phyloP scores from a whole-genome alignment of 257 asterid species.

The Rhazya stricta region DNA sequence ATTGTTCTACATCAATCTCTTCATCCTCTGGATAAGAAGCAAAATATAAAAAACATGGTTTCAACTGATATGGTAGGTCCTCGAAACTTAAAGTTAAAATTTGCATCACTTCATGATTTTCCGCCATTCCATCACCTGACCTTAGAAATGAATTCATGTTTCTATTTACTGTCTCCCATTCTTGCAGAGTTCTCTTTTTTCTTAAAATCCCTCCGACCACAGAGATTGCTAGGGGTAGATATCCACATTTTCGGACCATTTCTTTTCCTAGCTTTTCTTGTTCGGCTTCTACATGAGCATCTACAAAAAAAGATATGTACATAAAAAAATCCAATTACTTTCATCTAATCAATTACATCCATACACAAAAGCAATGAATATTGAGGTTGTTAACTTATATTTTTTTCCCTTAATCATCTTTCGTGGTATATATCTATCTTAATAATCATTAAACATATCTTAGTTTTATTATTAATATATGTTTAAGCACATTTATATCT shows the following conservation, averaged over 20 bases:
- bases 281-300: background rate
- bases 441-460: too few relatives aligned
- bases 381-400: too few relatives aligned
- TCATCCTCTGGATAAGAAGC: slow-evolving; percentile 4
- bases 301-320: slow-evolving; percentile 5
- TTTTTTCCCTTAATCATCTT: too few relatives aligned
- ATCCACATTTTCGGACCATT: slow-evolving; percentile 11
- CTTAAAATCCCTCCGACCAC: slow-evolving; percentile 11
- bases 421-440: too few relatives aligned
- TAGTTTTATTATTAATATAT: too few relatives aligned
- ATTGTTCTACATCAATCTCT: background rate
- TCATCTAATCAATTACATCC: too few relatives aligned
- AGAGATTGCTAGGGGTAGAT: slow-evolving; percentile 12
- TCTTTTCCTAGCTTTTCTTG: background rate
- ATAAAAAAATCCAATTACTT: too few relatives aligned
- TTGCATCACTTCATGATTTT: background rate
- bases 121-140: background rate
- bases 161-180: slow-evolving; percentile 10
- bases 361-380: too few relatives aligned
- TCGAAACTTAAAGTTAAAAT: slow-evolving; percentile 10
- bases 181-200: background rate
- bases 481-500: too few relatives aligned
- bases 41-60: slow-evolving; percentile 14
- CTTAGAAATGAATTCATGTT: background rate
- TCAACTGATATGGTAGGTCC: slow-evolving; percentile 6